Base-by-base conservation (phyloP, 148 eudicot species). In the Pharnaceum exiguum region DNA sequence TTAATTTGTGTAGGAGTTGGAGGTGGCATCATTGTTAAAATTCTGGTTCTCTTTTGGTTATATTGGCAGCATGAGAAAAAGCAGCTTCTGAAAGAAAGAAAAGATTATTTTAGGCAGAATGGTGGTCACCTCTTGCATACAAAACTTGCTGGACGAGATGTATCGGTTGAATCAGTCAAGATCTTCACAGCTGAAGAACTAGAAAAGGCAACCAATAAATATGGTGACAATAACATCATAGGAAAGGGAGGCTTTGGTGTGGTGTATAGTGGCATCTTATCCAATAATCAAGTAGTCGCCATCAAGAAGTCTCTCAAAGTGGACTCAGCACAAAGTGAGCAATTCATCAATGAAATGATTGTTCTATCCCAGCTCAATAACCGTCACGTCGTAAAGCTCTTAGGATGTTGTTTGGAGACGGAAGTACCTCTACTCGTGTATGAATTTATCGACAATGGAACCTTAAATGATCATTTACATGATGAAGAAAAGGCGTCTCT, bases 241-340 rank as follows among this genome's bases (percentile, higher is more conserved):
- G 72, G 72, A 19, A 47, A 19, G 39, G 72, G 72, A 49, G 72
- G 72, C 5, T 61, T 45, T 22, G 72, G 72, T 5, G 23, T 60
- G 11, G 72, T 68, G 8, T 68, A 53, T 22, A 40, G 33, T 26
- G 71, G 54, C 0, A 25, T 35, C 0, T n/a, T 51, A 28, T 13
- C 4, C 1, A 51, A 67, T 2, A 23, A 51, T 22, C 64, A 67
- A 40, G 51, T 50, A 7, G 71, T 67, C 10, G 71, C 71, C 0
- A 51, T 67, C 33, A 67, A 67, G 33, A 58, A 25, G 39, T 67
- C 71, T 0, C 27, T 58, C 28, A 67, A 59, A 26, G 52, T 67
- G 2, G 64, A 67, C 17, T 19, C 71, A 0, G 15, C 11, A 2
- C 71, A 67, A 40, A 46, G 22, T 9, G 70, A 66, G 21, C 70